Conservation (phyloP, 176 grass and related monocot species). For the Carex littledalei region DNA sequence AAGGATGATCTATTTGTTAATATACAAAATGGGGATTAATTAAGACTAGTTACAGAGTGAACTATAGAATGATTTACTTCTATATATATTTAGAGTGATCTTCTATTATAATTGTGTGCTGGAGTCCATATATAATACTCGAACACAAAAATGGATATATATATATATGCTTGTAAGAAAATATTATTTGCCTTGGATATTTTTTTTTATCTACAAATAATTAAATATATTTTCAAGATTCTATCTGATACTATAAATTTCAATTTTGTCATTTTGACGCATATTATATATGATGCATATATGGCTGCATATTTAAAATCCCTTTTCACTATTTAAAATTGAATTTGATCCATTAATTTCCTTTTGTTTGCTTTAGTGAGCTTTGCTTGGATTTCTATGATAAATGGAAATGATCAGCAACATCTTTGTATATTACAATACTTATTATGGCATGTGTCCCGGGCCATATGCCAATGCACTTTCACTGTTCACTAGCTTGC, state of each 20-base stretch:
- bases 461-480: constrained; percentile 13
- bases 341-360: neutral
- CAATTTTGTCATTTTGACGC: neutral
- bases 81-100: neutral
- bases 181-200: neutral
- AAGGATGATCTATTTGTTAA: neutral
- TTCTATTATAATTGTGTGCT: neutral
- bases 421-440: neutral
- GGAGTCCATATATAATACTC: neutral
- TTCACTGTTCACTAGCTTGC: constrained; percentile 19
- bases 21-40: neutral
- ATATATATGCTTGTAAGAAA: neutral
- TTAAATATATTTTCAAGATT: neutral
- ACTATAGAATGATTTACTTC: neutral
- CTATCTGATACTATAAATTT: neutral
- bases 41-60: neutral
- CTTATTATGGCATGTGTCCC: constrained; percentile 10
- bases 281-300: neutral
- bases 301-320: neutral
- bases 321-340: constrained; percentile 1
- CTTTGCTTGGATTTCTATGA: neutral
- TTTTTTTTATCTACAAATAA: neutral
- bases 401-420: neutral
- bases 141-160: neutral
- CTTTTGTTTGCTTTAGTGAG: neutral